Conservation (phyloP, 1,284 basidiomycete species). For the Mrakiaceae sp. region DNA sequence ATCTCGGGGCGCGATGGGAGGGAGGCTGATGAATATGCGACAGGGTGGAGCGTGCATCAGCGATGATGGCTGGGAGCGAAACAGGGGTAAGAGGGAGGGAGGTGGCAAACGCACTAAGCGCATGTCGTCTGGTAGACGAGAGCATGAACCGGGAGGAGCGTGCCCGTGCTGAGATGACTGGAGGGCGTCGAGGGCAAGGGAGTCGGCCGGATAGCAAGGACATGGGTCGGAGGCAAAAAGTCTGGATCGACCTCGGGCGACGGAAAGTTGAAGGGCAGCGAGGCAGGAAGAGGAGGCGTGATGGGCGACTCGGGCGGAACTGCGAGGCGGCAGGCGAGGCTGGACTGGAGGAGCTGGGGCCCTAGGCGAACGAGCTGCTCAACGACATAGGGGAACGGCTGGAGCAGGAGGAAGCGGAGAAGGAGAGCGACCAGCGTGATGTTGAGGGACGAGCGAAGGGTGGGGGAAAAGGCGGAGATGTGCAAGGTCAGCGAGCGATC, state of each 20-base stretch:
- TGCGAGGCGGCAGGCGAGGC: conserved; percentile 5
- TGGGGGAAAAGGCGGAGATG: not conserved
- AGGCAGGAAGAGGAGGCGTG: not conserved
- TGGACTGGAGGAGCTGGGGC: conserved; percentile 2
- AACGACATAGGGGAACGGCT: conserved; percentile 10
- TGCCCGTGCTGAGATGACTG: not conserved
- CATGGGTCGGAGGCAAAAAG: conserved; percentile 15
- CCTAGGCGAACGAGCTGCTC: conserved; percentile 5
- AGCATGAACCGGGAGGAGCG: conserved; percentile 18
- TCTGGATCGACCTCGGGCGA: not conserved
- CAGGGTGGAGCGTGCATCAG: no score
- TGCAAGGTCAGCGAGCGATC: no score
- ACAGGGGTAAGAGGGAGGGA: not conserved
- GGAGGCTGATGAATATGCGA: not conserved
- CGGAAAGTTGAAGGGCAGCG: not conserved
- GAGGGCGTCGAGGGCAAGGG: not conserved
- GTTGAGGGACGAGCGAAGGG: not conserved
- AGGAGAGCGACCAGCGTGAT: not conserved
- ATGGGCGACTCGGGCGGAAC: not conserved
- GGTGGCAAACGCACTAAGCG: conserved; percentile 12
- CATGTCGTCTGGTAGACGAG: conserved; percentile 18
- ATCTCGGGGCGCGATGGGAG: conserved; percentile 3
- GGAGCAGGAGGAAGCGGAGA: not conserved
- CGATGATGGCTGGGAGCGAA: no score
- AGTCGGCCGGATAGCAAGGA: conserved; percentile 17